Conservation (phyloP, 129 eudicot genomes). For the Apium graveolens region DNA sequence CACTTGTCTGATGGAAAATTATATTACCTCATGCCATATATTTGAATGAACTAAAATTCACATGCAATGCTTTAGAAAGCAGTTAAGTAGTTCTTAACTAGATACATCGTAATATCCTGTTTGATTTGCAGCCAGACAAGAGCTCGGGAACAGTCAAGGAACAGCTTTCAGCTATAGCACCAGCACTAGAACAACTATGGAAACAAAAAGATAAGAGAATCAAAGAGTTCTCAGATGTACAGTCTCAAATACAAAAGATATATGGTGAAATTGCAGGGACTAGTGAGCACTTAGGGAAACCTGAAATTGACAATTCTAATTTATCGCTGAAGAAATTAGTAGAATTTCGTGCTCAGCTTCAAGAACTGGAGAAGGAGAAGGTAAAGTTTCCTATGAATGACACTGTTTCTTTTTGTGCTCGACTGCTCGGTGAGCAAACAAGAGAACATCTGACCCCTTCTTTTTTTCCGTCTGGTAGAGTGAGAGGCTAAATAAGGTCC, state of each 20-base stretch:
- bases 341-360: constrained; percentile 42
- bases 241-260: constrained; percentile 44
- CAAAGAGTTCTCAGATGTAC: constrained; percentile 43
- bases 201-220: constrained; percentile 47
- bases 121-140: constrained; percentile 40
- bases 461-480: constrained; percentile 33
- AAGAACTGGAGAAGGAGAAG: constrained; percentile 59
- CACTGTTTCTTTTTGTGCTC: neutral
- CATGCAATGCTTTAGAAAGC: neutral
- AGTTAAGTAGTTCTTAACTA: too few species aligned
- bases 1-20: neutral
- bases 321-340: constrained; percentile 42
- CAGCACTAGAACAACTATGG: constrained; percentile 41
- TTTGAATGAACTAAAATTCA: neutral
- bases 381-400: constrained; percentile 12
- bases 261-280: constrained; percentile 50
- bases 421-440: neutral
- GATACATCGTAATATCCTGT: neutral
- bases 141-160: constrained; percentile 56
- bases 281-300: constrained; percentile 27
- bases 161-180: constrained; percentile 47
- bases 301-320: constrained; percentile 47
- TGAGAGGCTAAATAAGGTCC: constrained; percentile 55
- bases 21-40: neutral
- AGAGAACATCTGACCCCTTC: neutral